Conservation (phyloP, 2,329 filamentous ascomycete genomes). For the Fusarium sp. region DNA sequence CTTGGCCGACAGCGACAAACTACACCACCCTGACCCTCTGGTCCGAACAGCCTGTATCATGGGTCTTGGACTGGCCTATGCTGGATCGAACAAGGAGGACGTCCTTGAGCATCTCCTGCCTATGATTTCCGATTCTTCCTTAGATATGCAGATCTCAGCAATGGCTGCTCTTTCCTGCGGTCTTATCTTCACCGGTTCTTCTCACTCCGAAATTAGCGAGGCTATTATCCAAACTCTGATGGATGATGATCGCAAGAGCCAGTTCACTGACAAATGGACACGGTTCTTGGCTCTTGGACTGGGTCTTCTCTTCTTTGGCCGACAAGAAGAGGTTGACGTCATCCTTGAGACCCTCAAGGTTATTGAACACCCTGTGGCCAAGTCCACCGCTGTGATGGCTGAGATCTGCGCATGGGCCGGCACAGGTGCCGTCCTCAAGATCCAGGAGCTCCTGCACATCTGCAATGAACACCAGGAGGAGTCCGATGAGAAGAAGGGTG, state of each 20-base stretch:
- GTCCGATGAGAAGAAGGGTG: constrained; percentile 92
- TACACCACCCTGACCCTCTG: constrained; percentile 81
- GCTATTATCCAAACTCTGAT: constrained; percentile 92
- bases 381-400: constrained; percentile 92
- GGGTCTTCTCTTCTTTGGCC: constrained; percentile 93
- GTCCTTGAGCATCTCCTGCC: constrained; percentile 88
- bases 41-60: constrained; percentile 90
- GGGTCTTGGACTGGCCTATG: constrained; percentile 94
- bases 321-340: constrained; percentile 98
- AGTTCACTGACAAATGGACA: constrained; percentile 98
- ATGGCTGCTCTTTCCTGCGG: constrained; percentile 95
- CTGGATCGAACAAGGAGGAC: constrained; percentile 91
- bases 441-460: constrained; percentile 96
- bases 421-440: constrained; percentile 95
- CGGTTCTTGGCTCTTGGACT: constrained; percentile 95
- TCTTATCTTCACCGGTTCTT: constrained; percentile 92
- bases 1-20: constrained; percentile 82
- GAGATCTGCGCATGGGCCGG: constrained; percentile 99
- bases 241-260: constrained; percentile 90
- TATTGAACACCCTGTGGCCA: constrained; percentile 96
- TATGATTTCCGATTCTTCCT: constrained; percentile 84
- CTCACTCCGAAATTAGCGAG: constrained; percentile 90
- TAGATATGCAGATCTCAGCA: constrained; percentile 95
- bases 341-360: constrained; percentile 97
- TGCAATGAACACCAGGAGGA: constrained; percentile 98